Evolutionary conservation across 805 yeast species (phyloP), one percentile per base, ranked within the genome.

Genomic region (Sugiyamaella smithiae): DNA sequence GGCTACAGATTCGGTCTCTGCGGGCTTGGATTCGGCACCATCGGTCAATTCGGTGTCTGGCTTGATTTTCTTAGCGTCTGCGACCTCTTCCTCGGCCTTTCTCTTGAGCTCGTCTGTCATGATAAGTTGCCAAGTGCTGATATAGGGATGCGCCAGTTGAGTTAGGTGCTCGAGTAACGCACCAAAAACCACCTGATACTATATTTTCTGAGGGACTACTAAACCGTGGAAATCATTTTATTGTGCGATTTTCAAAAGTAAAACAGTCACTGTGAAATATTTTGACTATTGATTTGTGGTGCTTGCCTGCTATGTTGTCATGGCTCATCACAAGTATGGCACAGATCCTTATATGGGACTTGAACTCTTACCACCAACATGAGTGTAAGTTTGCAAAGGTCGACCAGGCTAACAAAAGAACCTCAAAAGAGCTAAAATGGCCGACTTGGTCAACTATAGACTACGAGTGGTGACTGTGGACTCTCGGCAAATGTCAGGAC

Each of bases 391-490:
- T 12, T 4, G 38, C 7, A 8, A n/a, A n/a, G n/a, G n/a, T n/a
- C n/a, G n/a, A n/a, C n/a, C n/a, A n/a, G n/a, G n/a, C n/a, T n/a
- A n/a, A n/a, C n/a, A n/a, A n/a, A n/a, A 31, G 58, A 59, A 51
- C 5, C 67, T 74, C 40, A 74, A 70, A 56, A 74, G 73, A 55
- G 71, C 78, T 41, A 72, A 72, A 60, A 64, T 77, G 63, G 76
- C 89, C 14, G 90, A 85, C 60, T 74, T 91, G 54, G 69, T 91
- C 45, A 76, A 86, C 59, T 85, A 80, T 68, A 76, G 87, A 50
- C 78, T 93, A 46, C 77, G 84, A 47, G 85, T 88, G 20, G 74
- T 82, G 24, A 79, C 91, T 1, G 65, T 79, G n/a, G 97, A 91
- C 67, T 83, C 85, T 4, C 75, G 95, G 37, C 82, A 80, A 38